phyloP scores from a whole-genome alignment of 164 flowering plant species.

The Cinnamomum micranthum region DNA sequence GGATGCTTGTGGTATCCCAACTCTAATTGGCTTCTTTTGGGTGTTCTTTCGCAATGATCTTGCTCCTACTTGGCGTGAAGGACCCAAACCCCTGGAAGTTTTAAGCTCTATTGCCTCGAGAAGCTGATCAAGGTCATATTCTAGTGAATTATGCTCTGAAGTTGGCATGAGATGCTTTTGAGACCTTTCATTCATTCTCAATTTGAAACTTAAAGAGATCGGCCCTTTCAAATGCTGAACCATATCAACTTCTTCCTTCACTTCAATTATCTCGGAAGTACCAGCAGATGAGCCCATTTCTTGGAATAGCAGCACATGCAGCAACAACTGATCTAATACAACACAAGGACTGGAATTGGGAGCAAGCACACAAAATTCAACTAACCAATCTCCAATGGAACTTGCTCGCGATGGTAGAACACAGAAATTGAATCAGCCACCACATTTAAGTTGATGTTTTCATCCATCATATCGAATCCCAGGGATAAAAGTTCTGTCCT shows the following conservation, averaged over 20 bases:
- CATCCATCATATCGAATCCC: slow-evolving; percentile 16
- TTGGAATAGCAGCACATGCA: background rate
- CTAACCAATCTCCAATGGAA: slow-evolving; percentile 36
- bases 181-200: slow-evolving; percentile 18
- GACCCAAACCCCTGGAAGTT: slow-evolving; percentile 26
- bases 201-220: slow-evolving; percentile 14
- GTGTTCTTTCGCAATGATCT: slow-evolving; percentile 39
- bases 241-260: slow-evolving; percentile 32
- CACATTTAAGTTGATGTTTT: slow-evolving; percentile 7
- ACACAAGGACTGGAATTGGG: background rate
- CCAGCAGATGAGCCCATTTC: slow-evolving; percentile 35
- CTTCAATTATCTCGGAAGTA: slow-evolving; percentile 65
- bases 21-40: slow-evolving; percentile 66
- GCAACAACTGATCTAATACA: background rate
- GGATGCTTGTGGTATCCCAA: slow-evolving; percentile 39
- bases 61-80: slow-evolving; percentile 23
- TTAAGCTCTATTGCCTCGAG: slow-evolving; percentile 51
- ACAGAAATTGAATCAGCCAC: slow-evolving; percentile 7
- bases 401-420: slow-evolving; percentile 3
- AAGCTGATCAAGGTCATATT: slow-evolving; percentile 60
- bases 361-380: background rate
- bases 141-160: slow-evolving; percentile 39
- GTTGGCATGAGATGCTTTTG: slow-evolving; percentile 17
- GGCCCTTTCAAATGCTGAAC: slow-evolving; percentile 18
- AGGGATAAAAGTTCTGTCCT: slow-evolving; percentile 2